Evolutionary conservation across 2,329 filamentous ascomycete species (phyloP).

Genomic region (Claviceps quebecensis): DNA sequence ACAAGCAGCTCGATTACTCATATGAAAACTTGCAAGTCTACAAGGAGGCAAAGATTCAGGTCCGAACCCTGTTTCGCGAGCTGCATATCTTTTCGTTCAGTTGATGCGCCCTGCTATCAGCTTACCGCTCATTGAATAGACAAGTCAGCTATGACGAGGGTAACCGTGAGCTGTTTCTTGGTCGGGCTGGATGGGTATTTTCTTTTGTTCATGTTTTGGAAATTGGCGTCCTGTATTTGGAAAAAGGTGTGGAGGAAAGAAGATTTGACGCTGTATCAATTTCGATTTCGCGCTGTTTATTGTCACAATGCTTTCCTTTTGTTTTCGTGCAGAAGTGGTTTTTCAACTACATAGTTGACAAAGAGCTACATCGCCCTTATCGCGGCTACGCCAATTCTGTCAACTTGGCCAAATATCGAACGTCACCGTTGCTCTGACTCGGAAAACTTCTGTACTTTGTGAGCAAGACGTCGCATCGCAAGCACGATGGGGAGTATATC

Average conservation of each 20-base stretch:
- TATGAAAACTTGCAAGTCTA: not conserved
- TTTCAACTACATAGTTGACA: not conserved
- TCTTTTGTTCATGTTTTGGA: not conserved
- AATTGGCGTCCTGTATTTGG: not conserved
- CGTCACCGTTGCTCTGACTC: too few relatives aligned
- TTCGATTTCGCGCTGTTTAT: too few relatives aligned
- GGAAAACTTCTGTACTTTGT: too few relatives aligned
- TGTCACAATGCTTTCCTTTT: too few relatives aligned
- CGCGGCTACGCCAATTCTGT: too few relatives aligned
- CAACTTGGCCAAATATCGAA: too few relatives aligned
- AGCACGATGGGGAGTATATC: too few relatives aligned
- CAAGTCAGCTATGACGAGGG: not conserved
- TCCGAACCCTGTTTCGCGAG: not conserved
- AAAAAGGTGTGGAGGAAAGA: not conserved
- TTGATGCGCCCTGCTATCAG: not conserved
- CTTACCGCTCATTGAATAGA: not conserved
- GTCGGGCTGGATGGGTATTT: not conserved
- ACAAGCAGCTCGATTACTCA: slow-evolving; percentile 5
- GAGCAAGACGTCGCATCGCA: too few relatives aligned
- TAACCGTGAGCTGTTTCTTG: not conserved
- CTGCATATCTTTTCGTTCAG: not conserved
- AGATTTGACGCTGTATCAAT: not conserved
- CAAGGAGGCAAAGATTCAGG: not conserved
- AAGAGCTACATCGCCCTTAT: too few relatives aligned
- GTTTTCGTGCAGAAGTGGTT: too few relatives aligned